These are phyloP conservation scores for Metarhizium rileyi DNA, from an alignment of 2,329 filamentous ascomycete species.

Conservation along the genomic window DNA sequence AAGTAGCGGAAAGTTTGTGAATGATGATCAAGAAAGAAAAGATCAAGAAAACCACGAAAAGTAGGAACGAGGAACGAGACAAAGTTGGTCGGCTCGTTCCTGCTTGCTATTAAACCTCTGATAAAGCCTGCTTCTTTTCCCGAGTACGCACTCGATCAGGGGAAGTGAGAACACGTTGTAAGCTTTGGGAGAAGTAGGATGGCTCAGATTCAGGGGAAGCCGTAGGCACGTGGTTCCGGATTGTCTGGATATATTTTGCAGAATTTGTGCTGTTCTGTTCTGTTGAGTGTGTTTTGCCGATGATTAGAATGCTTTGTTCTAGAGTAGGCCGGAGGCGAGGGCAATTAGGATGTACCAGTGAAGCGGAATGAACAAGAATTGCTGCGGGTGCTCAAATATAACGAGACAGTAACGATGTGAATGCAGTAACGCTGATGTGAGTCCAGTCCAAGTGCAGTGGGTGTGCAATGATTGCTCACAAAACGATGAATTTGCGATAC, in stretches of 20 bases:
- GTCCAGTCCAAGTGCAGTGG: background rate
- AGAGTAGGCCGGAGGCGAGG: background rate
- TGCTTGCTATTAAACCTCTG: background rate
- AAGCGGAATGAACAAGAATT: background rate
- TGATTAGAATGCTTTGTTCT: background rate
- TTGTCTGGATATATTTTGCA: background rate
- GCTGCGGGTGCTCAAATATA: conserved; percentile 2
- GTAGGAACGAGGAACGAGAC: background rate
- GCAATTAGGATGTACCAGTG: background rate
- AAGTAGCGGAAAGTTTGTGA: background rate
- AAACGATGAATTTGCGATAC: background rate
- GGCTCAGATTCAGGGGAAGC: background rate
- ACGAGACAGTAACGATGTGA: background rate
- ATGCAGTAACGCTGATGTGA: background rate
- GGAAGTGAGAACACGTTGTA: background rate
- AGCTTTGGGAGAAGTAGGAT: background rate
- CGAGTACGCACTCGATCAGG: background rate
- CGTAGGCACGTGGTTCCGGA: background rate
- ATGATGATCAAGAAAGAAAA: background rate
- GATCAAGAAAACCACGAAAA: background rate
- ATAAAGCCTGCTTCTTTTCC: background rate
- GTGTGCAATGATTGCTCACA: background rate
- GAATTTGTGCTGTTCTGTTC: background rate
- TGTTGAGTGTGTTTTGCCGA: background rate
- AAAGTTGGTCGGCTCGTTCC: background rate